phyloP scores from a whole-genome alignment of 2,329 filamentous ascomycete genomes.

The Xylaria sp. region DNA sequence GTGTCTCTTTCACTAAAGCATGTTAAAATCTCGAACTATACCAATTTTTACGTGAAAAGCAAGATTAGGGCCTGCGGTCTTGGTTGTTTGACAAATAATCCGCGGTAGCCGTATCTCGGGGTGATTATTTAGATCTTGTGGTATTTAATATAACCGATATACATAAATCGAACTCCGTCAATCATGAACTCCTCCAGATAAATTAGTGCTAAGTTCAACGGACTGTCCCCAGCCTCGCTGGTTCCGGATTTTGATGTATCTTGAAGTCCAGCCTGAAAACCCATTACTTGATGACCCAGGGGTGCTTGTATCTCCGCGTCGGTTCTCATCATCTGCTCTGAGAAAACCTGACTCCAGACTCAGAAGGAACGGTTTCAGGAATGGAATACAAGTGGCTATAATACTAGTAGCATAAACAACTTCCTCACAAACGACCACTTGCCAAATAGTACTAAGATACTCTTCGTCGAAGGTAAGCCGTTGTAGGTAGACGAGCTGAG shows the following conservation, averaged over 20 bases:
- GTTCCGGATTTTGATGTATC: too few relatives aligned
- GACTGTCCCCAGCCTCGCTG: too few relatives aligned
- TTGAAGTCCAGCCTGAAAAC: too few relatives aligned
- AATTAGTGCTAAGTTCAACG: too few relatives aligned
- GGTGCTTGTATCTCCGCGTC: neutral
- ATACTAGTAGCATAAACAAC: slow-evolving; percentile 20
- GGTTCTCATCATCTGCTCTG: slow-evolving; percentile 6
- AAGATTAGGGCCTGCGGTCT: too few relatives aligned
- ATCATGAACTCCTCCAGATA: too few relatives aligned
- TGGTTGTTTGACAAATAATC: too few relatives aligned
- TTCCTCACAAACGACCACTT: slow-evolving; percentile 1
- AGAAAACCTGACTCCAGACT: slow-evolving; percentile 21
- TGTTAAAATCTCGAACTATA: neutral
- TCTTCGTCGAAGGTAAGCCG: slow-evolving; percentile 9
- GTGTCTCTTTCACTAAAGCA: neutral
- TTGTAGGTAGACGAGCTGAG: neutral
- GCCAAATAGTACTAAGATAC: slow-evolving; percentile 4
- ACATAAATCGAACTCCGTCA: too few relatives aligned
- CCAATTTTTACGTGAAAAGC: too few relatives aligned
- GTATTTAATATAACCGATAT: too few relatives aligned
- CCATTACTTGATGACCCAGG: neutral
- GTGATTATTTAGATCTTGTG: too few relatives aligned
- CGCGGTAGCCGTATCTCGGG: too few relatives aligned
- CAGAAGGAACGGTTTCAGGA: slow-evolving; percentile 22
- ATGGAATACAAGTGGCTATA: slow-evolving; percentile 17